Base-by-base conservation (phyloP, 1,284 basidiomycete genomes). In the Coniferiporia sulphurascens region DNA sequence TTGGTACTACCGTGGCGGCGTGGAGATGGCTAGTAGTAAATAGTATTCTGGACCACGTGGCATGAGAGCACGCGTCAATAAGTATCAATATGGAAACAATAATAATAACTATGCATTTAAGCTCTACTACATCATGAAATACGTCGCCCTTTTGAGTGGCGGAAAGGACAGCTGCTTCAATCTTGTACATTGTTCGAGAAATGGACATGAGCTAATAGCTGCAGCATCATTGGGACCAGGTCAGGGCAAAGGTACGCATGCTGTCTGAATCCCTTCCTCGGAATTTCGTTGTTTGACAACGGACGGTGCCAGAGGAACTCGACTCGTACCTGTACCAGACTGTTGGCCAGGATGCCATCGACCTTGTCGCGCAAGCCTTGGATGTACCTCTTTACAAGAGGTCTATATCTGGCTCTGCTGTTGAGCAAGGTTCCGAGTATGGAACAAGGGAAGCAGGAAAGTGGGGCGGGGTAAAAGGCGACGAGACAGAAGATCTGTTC, bases 241-340 rank as follows among this genome's bases (percentile, higher is more conserved):
- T 60, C 74, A 79, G 49, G 95, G 93, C 66, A 91, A 91, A 83
- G 94, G 95, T 95, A 67, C 65, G 68, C 56, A 3, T n/a, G n/a
- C n/a, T n/a, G 7, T 5, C 48, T 5, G 21, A 54, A 13, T 38
- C 61, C 46, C 19, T 64, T 66, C 57, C 52, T 19, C 48, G 36
- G 49, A 32, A 58, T 52, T 55, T 56, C 51, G 59, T 51, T 32
- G 63, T 65, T 65, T 63, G 60, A 65, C 64, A 55, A n/a, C n/a
- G n/a, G n/a, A n/a, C n/a, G n/a, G 43, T 61, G 52, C 59, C 72
- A 97, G 97, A 98, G 78, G 97, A 99, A 78, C 85, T 98, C 67
- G 96, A 99, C 74, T 98, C 96, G 48, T 99, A 96, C 77, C 83
- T 99, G 74, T 99, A 98, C 72, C 97, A 99, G 72, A 98, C 96